A percentile compares a stretch with the other conserved stretches of the same genome.
Evolutionary conservation across 176 grass and related monocot genomes (phyloP).

Genomic region (Rhynchospora tenuis): DNA sequence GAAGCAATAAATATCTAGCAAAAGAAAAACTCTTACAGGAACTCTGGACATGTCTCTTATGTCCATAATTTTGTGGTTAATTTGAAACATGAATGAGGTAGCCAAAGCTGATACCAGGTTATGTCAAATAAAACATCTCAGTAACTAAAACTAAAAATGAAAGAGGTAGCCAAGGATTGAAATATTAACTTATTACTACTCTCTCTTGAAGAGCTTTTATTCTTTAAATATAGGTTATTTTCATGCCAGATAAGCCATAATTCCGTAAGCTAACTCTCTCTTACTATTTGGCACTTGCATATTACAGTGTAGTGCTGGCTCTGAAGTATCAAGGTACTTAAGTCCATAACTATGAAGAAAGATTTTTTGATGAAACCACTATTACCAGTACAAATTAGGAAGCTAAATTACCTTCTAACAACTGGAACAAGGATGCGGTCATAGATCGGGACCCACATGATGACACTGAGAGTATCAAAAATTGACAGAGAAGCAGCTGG

Average conservation of each 20-base stretch:
- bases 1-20: not conserved
- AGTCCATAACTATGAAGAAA: not conserved
- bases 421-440: slow-evolving; percentile 54
- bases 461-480: slow-evolving; percentile 80
- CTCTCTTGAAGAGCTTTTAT: not conserved
- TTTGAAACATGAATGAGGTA: slow-evolving; percentile 5
- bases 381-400: not conserved
- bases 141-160: not conserved
- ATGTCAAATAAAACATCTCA: not conserved
- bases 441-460: slow-evolving; percentile 74
- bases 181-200: not conserved
- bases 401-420: slow-evolving; percentile 15
- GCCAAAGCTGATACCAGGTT: not conserved
- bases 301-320: not conserved
- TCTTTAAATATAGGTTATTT: not conserved
- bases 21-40: not conserved
- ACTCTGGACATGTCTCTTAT: not conserved
- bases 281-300: not conserved
- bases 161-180: not conserved
- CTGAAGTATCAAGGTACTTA: not conserved
- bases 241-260: not conserved
- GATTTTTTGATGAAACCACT: not conserved
- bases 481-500: slow-evolving; percentile 59
- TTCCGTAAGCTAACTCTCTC: not conserved
- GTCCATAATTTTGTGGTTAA: not conserved